These are phyloP conservation scores for Scheffersomyces illinoinensis DNA, from an alignment of 1,139 yeast species.

Conservation along the genomic window DNA sequence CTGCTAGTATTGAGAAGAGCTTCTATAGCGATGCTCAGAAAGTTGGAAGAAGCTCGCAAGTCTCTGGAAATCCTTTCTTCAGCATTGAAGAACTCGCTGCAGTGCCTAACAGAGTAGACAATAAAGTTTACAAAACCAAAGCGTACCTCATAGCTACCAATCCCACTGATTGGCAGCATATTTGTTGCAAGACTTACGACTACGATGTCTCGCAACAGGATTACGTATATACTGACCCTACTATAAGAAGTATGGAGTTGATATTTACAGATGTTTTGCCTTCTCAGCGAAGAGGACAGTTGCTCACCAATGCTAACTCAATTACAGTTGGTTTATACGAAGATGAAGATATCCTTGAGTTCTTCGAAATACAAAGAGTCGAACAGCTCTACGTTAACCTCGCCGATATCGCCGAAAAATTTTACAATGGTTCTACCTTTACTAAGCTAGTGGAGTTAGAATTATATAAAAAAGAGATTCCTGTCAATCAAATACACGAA, in stretches of 20 bases:
- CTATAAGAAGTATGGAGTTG: slow-evolving; percentile 21
- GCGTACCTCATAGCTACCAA: slow-evolving; percentile 21
- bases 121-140: slow-evolving; percentile 15
- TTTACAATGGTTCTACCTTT: neutral
- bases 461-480: slow-evolving; percentile 13
- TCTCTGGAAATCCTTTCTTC: neutral
- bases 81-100: neutral
- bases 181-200: slow-evolving; percentile 27
- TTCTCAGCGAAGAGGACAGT: slow-evolving; percentile 1
- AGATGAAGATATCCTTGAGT: slow-evolving; percentile 13
- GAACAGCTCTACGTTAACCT: slow-evolving; percentile 23
- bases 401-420: slow-evolving; percentile 1
- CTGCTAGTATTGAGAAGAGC: neutral
- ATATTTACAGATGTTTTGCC: slow-evolving; percentile 16
- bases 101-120: slow-evolving; percentile 8
- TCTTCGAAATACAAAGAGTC: slow-evolving; percentile 16
- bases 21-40: neutral
- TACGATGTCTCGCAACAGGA: slow-evolving; percentile 3
- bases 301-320: slow-evolving; percentile 15
- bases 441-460: slow-evolving; percentile 4
- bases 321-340: slow-evolving; percentile 16
- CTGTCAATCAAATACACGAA: neutral
- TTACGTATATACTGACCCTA: slow-evolving; percentile 23
- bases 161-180: slow-evolving; percentile 25
- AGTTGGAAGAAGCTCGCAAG: neutral